Evolutionary conservation across 2,329 filamentous ascomycete genomes (phyloP).

Genomic region (Neofusicoccum sp.): DNA sequence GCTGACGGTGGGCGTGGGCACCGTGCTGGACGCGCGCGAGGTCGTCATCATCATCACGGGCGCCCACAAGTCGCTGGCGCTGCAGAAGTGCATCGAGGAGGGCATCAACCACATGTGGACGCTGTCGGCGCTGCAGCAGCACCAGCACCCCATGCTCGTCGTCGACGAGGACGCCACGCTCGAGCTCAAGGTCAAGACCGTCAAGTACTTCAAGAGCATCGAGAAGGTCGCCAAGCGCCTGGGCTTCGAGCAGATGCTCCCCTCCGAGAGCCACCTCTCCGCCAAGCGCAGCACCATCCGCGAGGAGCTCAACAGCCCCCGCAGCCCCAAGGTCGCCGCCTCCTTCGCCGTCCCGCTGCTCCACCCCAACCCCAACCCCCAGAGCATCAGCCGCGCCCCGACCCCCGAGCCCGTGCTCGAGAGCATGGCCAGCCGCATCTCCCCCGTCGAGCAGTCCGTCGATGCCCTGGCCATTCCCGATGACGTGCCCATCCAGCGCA

Average conservation of each 20-base stretch:
- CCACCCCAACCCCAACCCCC: slow-evolving; percentile 20
- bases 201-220: slow-evolving; percentile 51
- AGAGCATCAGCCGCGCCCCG: slow-evolving; percentile 22
- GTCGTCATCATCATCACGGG: slow-evolving; percentile 81
- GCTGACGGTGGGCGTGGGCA: slow-evolving; percentile 80
- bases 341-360: slow-evolving; percentile 10
- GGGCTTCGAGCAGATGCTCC: slow-evolving; percentile 45
- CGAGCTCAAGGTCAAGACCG: slow-evolving; percentile 48
- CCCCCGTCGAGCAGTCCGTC: slow-evolving; percentile 12
- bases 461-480: slow-evolving; percentile 20
- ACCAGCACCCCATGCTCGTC: slow-evolving; percentile 78
- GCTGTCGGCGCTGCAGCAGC: slow-evolving; percentile 74
- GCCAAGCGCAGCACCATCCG: slow-evolving; percentile 35
- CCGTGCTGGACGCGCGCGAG: slow-evolving; percentile 76
- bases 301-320: slow-evolving; percentile 24
- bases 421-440: slow-evolving; percentile 32
- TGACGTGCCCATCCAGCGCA: slow-evolving; percentile 29
- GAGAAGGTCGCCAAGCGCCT: slow-evolving; percentile 46
- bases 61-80: slow-evolving; percentile 74
- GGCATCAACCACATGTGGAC: slow-evolving; percentile 92
- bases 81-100: slow-evolving; percentile 78
- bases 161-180: slow-evolving; percentile 70
- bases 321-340: neutral
- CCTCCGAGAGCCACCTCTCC: slow-evolving; percentile 22
- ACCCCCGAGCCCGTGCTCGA: slow-evolving; percentile 38